Conservation (phyloP, 2,329 filamentous ascomycete genomes). For the Davidsoniella neocaledoniae region DNA sequence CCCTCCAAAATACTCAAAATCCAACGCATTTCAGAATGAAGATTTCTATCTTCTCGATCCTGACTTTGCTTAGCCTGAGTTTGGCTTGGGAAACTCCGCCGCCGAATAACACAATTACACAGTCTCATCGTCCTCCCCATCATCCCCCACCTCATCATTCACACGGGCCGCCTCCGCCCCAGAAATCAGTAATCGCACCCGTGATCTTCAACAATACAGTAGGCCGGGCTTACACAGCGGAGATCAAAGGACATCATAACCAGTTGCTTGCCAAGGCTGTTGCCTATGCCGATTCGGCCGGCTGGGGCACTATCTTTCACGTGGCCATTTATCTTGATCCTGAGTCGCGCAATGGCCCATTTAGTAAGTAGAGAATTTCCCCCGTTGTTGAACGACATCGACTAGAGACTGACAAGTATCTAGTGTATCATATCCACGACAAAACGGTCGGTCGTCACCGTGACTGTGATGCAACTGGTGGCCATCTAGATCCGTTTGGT, state of each 20-base stretch:
- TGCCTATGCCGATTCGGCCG: slow-evolving; percentile 11
- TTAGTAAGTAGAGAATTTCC: slow-evolving; percentile 2
- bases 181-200: slow-evolving; percentile 1
- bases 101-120: too few relatives aligned
- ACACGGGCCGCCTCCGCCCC: neutral
- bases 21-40: too few relatives aligned
- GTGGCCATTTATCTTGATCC: slow-evolving; percentile 7
- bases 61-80: too few relatives aligned
- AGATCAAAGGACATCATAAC: slow-evolving; percentile 6
- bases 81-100: too few relatives aligned
- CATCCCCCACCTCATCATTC: neutral
- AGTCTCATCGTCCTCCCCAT: too few relatives aligned
- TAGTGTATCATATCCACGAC: slow-evolving; percentile 42
- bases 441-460: slow-evolving; percentile 33
- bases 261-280: slow-evolving; percentile 1
- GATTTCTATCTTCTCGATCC: too few relatives aligned
- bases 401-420: neutral
- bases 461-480: slow-evolving; percentile 36
- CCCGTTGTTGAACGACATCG: neutral
- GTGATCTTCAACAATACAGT: slow-evolving; percentile 6
- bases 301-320: slow-evolving; percentile 12
- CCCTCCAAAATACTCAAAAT: too few relatives aligned
- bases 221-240: slow-evolving; percentile 8
- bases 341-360: slow-evolving; percentile 5
- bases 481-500: slow-evolving; percentile 39